Conservation (phyloP, 306 rosid species). For the Vachellia pachyceras region DNA sequence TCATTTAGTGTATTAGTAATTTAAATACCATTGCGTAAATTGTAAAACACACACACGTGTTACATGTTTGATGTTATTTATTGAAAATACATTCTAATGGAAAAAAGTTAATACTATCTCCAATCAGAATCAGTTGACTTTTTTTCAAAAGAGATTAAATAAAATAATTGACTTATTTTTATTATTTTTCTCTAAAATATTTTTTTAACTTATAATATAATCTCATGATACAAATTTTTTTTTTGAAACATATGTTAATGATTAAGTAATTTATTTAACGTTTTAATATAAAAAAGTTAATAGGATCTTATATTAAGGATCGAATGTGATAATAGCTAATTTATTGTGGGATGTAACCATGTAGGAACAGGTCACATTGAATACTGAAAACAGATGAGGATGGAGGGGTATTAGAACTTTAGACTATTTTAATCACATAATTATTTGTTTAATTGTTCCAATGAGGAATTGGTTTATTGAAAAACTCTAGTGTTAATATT, state of each 20-base stretch:
- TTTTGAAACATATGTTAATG: no score
- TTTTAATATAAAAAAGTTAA: no score
- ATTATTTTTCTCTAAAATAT: no score
- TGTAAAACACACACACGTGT: neutral
- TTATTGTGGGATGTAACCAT: neutral
- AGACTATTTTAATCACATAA: neutral
- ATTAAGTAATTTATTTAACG: no score
- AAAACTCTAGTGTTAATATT: constrained; percentile 28
- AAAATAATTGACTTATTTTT: no score
- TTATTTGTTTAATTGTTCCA: constrained; percentile 31
- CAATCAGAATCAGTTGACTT: no score
- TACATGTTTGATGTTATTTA: neutral
- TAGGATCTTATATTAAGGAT: no score
- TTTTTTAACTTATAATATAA: no score
- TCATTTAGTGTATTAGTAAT: neutral
- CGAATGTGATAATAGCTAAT: neutral
- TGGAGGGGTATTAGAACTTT: neutral
- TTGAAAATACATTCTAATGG: neutral
- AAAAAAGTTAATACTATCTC: neutral
- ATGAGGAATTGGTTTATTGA: constrained; percentile 29
- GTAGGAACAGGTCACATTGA: neutral
- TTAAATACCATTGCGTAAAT: neutral
- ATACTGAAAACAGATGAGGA: neutral
- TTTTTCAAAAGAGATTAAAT: no score
- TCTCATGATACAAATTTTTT: no score